phyloP scores from a whole-genome alignment of 768 basidiomycete genomes.

The Suillus hirtellus region DNA sequence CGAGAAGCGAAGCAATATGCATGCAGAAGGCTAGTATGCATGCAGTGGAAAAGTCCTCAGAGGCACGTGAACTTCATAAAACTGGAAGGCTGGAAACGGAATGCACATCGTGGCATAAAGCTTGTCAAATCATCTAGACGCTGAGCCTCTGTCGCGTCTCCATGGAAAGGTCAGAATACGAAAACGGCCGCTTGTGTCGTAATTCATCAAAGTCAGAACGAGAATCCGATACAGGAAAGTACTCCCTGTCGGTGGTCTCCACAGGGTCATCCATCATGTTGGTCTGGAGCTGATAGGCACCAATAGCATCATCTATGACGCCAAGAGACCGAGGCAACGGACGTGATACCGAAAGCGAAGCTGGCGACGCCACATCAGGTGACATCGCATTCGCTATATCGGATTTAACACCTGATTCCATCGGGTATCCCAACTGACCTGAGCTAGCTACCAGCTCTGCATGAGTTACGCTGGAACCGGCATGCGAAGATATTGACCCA shows the following conservation, averaged over 20 bases:
- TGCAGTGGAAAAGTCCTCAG: slow-evolving; percentile 24
- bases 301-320: slow-evolving; percentile 23
- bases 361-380: slow-evolving; percentile 34
- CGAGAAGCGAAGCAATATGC: slow-evolving; percentile 13
- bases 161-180: slow-evolving; percentile 16
- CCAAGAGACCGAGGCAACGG: slow-evolving; percentile 26
- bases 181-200: slow-evolving; percentile 25
- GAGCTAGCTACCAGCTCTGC: background rate
- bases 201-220: slow-evolving; percentile 34
- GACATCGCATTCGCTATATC: slow-evolving; percentile 34
- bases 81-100: background rate
- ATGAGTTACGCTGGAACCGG: slow-evolving; percentile 25
- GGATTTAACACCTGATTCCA: slow-evolving; percentile 34
- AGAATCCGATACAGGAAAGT: slow-evolving; percentile 37
- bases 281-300: slow-evolving; percentile 25
- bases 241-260: slow-evolving; percentile 20
- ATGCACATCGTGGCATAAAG: background rate
- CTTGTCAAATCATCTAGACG: slow-evolving; percentile 3
- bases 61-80: slow-evolving; percentile 6
- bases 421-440: slow-evolving; percentile 9
- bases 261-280: background rate
- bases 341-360: slow-evolving; percentile 29
- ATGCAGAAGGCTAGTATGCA: slow-evolving; percentile 24
- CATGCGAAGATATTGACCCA: slow-evolving; percentile 37
- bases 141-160: slow-evolving; percentile 5